phyloP scores from a whole-genome alignment of 2,329 filamentous ascomycete species.

The Penicillium sp. region DNA sequence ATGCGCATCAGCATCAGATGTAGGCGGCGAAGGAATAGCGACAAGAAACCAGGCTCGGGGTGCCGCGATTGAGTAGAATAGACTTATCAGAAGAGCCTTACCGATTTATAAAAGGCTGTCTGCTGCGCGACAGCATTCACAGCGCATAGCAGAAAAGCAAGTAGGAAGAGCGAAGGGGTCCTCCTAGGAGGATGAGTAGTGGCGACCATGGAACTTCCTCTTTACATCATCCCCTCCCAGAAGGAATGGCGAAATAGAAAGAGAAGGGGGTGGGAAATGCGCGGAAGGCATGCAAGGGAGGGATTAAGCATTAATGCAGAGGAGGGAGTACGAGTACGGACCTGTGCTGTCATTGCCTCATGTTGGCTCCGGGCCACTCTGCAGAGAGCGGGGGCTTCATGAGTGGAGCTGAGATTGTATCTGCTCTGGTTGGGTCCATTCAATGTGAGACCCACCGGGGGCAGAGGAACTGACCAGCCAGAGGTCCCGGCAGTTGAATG shows the following conservation, averaged over 20 bases:
- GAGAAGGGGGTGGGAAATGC: slow-evolving; percentile 2
- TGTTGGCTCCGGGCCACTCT: too few relatives aligned
- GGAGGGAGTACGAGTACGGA: slow-evolving; percentile 15
- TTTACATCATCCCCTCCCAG: slow-evolving; percentile 27
- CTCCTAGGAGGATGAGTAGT: slow-evolving; percentile 19
- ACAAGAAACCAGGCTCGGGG: too few relatives aligned
- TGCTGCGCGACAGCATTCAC: slow-evolving; percentile 34
- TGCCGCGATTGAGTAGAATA: background rate
- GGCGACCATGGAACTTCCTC: slow-evolving; percentile 28
- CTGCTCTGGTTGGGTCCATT: background rate
- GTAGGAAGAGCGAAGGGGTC: slow-evolving; percentile 11
- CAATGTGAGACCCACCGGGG: background rate
- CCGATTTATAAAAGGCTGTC: slow-evolving; percentile 43
- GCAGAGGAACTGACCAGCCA: background rate
- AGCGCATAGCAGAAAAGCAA: slow-evolving; percentile 24
- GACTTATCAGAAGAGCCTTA: slow-evolving; percentile 21
- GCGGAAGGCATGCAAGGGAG: slow-evolving; percentile 10
- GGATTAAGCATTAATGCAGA: slow-evolving; percentile 1
- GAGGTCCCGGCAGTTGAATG: background rate
- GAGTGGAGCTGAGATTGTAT: background rate
- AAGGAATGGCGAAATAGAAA: slow-evolving; percentile 1
- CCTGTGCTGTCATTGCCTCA: slow-evolving; percentile 6
- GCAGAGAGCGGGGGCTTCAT: too few relatives aligned
- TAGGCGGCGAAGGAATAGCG: too few relatives aligned
- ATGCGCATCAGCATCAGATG: background rate